These are phyloP conservation scores for Isabelozyma pseudorhagii DNA, from an alignment of 805 yeast genomes.

Conservation along the genomic window DNA sequence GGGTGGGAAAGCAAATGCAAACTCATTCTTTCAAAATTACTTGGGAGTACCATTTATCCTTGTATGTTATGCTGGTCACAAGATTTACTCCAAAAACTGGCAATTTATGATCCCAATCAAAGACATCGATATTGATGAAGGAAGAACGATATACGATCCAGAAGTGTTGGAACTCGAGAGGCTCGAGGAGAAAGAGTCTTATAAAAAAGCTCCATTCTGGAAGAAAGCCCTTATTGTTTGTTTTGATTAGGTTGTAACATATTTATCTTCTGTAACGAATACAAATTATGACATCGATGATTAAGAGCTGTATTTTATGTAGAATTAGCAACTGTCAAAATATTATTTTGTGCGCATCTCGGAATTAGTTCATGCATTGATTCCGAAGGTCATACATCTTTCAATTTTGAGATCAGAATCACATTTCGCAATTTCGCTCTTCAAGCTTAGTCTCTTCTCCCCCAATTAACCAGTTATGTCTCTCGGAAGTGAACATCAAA, in stretches of 20 bases:
- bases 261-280: neutral
- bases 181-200: constrained; percentile 36
- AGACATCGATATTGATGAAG: constrained; percentile 61
- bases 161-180: constrained; percentile 51
- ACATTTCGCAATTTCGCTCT: too few species aligned
- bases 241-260: neutral
- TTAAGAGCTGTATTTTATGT: too few species aligned
- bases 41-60: constrained; percentile 45
- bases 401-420: too few species aligned
- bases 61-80: constrained; percentile 49
- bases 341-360: too few species aligned
- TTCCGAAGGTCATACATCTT: too few species aligned
- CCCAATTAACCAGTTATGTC: neutral
- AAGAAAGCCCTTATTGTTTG: neutral
- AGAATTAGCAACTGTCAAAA: too few species aligned
- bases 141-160: constrained; percentile 55
- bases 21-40: constrained; percentile 52
- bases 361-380: too few species aligned
- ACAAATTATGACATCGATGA: too few species aligned
- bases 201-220: constrained; percentile 9
- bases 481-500: constrained; percentile 11
- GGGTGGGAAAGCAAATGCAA: constrained; percentile 42
- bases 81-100: constrained; percentile 36
- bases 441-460: too few species aligned
- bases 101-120: constrained; percentile 38